Evolutionary conservation across 495 filamentous ascomycete genomes (phyloP), one percentile per base, ranked within the genome.

Genomic region (Lepidopterella palustris): DNA sequence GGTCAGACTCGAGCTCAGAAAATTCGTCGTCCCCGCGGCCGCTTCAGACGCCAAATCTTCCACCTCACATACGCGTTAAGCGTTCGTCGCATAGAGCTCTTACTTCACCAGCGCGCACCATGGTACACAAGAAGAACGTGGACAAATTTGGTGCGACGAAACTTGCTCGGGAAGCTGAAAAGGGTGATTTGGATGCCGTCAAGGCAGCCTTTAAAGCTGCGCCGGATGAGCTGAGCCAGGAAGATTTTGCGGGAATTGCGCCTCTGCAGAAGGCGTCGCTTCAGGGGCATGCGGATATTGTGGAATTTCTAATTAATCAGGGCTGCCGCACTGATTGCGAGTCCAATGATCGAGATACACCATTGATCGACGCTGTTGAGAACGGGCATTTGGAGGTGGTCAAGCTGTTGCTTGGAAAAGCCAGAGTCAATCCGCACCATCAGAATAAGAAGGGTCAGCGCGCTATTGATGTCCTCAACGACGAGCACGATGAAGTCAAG

Each of bases 321-420:
- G 88, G 89, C 25, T 95, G 90, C 72, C 85, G 89, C 55, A 82
- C 90, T 13, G 86, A 96, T 62, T 81, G 80, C 51, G 77, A 81
- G 51, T 90, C 89, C 67, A 87, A 91, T 50, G 89, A 96, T 65
- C 87, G 87, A 68, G 93, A 98, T 62, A 96, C 93, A 0, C 95
- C 93, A 20, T 78, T 98, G 29, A 87, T 97, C 42, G 93, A 98
- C 77, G 93, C 93, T 0, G 88, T 96, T 26, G 92, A 97, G 64
- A 97, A 97, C 68, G 87, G 90, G 1, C 89, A 97, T 68, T 69
- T 95, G 4, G 89, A 87, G n/a, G 90, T 97, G 10, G 90, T 98
- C 20, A 88, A 85, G 68, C 77, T 95, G 10, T 73, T 97, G 26
- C 79, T 98, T 8, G 83, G 86, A 21, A 57, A 67, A 29, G 88